Conservation (phyloP, 352 stramenopile genomes). For the Pythium biforme region DNA sequence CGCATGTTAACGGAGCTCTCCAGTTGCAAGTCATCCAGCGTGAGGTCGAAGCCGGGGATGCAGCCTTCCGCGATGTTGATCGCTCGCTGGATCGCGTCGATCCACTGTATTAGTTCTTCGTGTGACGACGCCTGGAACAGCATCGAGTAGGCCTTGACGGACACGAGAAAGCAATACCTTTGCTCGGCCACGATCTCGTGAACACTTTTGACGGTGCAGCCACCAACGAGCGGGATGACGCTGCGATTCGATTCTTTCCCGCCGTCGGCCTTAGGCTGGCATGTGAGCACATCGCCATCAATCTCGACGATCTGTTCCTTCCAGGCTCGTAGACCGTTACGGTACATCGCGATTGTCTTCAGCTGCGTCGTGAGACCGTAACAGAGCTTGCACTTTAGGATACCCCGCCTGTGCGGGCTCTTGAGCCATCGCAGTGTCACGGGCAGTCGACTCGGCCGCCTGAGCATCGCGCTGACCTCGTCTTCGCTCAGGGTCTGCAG, state of each 20-base stretch:
- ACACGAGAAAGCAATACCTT: constrained; percentile 69
- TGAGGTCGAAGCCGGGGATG: constrained; percentile 45
- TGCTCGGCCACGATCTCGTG: constrained; percentile 62
- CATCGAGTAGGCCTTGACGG: constrained; percentile 55
- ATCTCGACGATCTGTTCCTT: constrained; percentile 67
- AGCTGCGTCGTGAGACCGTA: constrained; percentile 55
- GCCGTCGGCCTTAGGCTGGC: constrained; percentile 27
- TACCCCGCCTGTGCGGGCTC: constrained; percentile 43
- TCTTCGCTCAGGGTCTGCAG: constrained; percentile 54
- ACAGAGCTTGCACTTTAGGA: constrained; percentile 54
- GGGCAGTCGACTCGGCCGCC: constrained; percentile 31
- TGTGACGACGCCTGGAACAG: constrained; percentile 60
- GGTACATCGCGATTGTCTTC: constrained; percentile 54
- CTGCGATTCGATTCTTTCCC: constrained; percentile 22
- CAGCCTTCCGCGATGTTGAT: constrained; percentile 70
- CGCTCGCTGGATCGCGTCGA: constrained; percentile 56
- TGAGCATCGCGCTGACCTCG: constrained; percentile 42
- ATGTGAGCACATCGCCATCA: constrained; percentile 60
- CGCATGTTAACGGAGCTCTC: constrained; percentile 58
- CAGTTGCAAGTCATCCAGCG: constrained; percentile 47
- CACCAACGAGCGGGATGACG: constrained; percentile 44
- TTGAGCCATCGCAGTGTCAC: constrained; percentile 49
- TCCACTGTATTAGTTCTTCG: constrained; percentile 55
- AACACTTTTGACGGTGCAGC: constrained; percentile 57
- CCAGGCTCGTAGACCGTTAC: constrained; percentile 42